Percentiles rank a stretch among this genome's conserved stretches.
Conservation (phyloP, 371 early-diverging fungal genomes). For the Chytridiales sp. region DNA sequence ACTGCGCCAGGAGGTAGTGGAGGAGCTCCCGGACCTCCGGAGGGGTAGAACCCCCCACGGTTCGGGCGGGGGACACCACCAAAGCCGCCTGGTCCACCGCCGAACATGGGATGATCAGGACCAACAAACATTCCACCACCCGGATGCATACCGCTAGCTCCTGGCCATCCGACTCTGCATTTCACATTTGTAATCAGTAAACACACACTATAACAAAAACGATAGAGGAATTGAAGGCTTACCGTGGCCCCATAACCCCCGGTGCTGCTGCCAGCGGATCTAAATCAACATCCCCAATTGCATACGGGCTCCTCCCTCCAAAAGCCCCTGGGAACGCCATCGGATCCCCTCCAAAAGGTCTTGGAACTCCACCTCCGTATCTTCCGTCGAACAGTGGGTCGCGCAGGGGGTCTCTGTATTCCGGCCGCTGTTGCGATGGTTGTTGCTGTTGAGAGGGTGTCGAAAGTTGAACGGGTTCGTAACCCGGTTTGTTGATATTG, state of each 20-base stretch:
- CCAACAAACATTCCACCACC: conserved; percentile 87
- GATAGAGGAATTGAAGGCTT: conserved; percentile 3
- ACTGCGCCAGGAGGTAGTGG: conserved; percentile 52
- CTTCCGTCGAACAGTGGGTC: not conserved
- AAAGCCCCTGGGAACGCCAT: not conserved
- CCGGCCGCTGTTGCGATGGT: too few species aligned
- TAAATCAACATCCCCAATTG: conserved; percentile 63
- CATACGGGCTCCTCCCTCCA: conserved; percentile 42
- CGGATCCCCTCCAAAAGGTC: conserved; percentile 24
- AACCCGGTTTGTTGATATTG: conserved; percentile 62
- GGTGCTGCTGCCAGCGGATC: conserved; percentile 60
- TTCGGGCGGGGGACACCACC: conserved; percentile 31
- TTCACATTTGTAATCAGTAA: conserved; percentile 25
- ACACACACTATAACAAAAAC: conserved; percentile 7
- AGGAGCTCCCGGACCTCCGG: conserved; percentile 35
- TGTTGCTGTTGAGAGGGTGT: too few species aligned
- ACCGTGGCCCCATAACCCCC: conserved; percentile 31
- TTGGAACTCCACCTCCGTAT: not conserved
- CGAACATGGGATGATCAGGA: conserved; percentile 89
- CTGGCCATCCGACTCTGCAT: conserved; percentile 20
- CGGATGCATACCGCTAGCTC: conserved; percentile 49
- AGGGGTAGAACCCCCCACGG: conserved; percentile 13
- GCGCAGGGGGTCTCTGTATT: not conserved
- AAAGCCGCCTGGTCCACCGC: conserved; percentile 36
- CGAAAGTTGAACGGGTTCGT: conserved; percentile 33